Conservation (phyloP, 345 rosid genomes). For the Aegle marmelos region DNA sequence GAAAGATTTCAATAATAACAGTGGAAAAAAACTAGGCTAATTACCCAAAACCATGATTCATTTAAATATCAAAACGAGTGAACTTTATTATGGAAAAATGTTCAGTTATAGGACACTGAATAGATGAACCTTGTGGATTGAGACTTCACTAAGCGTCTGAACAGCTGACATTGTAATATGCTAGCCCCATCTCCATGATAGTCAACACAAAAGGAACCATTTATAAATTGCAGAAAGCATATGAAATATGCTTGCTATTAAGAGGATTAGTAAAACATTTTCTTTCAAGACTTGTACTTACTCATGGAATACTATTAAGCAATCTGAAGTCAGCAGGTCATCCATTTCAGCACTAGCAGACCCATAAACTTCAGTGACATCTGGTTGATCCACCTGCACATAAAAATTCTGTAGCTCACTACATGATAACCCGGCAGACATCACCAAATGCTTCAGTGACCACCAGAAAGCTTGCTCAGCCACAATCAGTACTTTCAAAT, state of each 20-base stretch:
- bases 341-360: constrained; percentile 18
- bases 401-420: constrained; percentile 28
- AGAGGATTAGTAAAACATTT: background rate
- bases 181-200: background rate
- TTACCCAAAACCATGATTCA: background rate
- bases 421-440: constrained; percentile 47
- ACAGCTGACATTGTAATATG: background rate
- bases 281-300: constrained; percentile 28
- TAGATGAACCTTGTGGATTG: background rate
- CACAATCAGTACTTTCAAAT: constrained; percentile 42
- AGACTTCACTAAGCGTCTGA: background rate
- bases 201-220: background rate
- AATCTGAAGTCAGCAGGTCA: constrained; percentile 39
- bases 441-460: constrained; percentile 44
- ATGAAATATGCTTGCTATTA: background rate
- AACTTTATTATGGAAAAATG: background rate
- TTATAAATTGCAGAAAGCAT: background rate
- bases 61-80: background rate
- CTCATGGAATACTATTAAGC: constrained; percentile 51
- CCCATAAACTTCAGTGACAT: constrained; percentile 18
- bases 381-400: constrained; percentile 24
- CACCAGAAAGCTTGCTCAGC: constrained; percentile 55
- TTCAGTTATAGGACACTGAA: background rate
- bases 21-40: background rate
- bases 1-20: background rate